Evolutionary conservation across 139 green algal species (phyloP), one percentile per base, ranked within the genome.

Genomic region (Dunaliella primolecta): DNA sequence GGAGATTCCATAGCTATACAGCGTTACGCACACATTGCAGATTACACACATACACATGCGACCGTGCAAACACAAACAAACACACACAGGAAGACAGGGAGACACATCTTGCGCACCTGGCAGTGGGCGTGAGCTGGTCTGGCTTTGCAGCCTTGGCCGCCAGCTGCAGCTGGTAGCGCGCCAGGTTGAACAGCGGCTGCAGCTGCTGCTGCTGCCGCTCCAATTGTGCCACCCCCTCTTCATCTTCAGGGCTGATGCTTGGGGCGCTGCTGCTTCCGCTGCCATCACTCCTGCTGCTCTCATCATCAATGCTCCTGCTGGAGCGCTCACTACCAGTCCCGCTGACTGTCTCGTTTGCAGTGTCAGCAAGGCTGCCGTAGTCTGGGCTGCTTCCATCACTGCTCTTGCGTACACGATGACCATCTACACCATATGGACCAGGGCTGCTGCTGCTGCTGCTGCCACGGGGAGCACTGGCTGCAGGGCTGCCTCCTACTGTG

Each of bases 61-160:
- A 3, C 2, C 75, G 38, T 24, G 55, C 46, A 78, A 78, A 31
- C 38, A 74, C 21, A 83, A 74, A 75, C 80, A 36, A 34, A 71
- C 46, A n/a, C 34, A 75, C 29, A 83, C 25, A 75, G 7, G 15
- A 11, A 84, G 23, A 55, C 81, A 35, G 15, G 7, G 3, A n/a
- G 11, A 30, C 30, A 81, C 32, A 27, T 32, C 74, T 34, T 79
- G 24, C 74, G 20, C 81, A 85, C 82, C 82, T 85, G 24, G 82
- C 82, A 34, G 82, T 85, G 29, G 82, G 82, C 1, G 35, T 81
- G 70, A 85, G 72, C 36, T 36, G 70, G 75, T 85, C 82, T 36
- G 33, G 30, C 36, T 23, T 29, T n/a, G 80, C 36, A 70, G 3
- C 1, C 15, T 57, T 80, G 24, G 71, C 71, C 35, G 75, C 75